Evolutionary conservation across 2,329 filamentous ascomycete genomes (phyloP).

Genomic region (Dactylella cylindrospora): DNA sequence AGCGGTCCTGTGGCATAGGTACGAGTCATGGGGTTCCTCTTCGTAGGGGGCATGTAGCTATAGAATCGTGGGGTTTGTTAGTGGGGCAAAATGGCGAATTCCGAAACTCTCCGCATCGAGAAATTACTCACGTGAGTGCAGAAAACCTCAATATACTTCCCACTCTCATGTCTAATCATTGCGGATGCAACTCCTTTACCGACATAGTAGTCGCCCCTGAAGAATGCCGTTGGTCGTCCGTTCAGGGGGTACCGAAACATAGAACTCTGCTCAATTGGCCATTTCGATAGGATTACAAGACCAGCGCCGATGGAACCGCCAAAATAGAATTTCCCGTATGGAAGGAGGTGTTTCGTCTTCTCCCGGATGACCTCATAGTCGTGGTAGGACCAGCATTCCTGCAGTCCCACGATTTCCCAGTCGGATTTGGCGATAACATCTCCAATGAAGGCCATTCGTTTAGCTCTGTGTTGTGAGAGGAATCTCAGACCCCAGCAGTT

Average conservation of each 20-base stretch:
- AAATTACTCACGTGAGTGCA: constrained; percentile 71
- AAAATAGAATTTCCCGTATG: constrained; percentile 90
- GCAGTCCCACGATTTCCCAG: constrained; percentile 85
- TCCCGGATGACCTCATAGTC: constrained; percentile 70
- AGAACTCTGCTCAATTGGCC: constrained; percentile 85
- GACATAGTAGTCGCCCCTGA: constrained; percentile 92
- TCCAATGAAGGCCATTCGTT: constrained; percentile 81
- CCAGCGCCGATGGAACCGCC: constrained; percentile 89
- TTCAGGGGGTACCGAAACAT: constrained; percentile 90
- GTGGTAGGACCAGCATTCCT: constrained; percentile 75
- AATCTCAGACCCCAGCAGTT: constrained; percentile 98
- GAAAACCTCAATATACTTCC: constrained; percentile 74
- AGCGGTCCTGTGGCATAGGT: constrained; percentile 83
- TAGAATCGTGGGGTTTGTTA: not conserved
- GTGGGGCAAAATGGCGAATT: not conserved
- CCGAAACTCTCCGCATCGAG: constrained; percentile 3
- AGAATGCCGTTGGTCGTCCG: constrained; percentile 89
- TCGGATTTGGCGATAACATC: constrained; percentile 67
- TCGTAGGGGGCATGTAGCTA: constrained; percentile 84
- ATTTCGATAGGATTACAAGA: constrained; percentile 83
- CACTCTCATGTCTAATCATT: constrained; percentile 66
- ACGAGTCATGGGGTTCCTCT: constrained; percentile 70
- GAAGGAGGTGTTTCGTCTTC: constrained; percentile 88
- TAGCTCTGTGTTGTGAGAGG: constrained; percentile 73
- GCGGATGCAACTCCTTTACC: constrained; percentile 91